Conservation (phyloP, 768 basidiomycete genomes). For the Cystobasidium ongulense region DNA sequence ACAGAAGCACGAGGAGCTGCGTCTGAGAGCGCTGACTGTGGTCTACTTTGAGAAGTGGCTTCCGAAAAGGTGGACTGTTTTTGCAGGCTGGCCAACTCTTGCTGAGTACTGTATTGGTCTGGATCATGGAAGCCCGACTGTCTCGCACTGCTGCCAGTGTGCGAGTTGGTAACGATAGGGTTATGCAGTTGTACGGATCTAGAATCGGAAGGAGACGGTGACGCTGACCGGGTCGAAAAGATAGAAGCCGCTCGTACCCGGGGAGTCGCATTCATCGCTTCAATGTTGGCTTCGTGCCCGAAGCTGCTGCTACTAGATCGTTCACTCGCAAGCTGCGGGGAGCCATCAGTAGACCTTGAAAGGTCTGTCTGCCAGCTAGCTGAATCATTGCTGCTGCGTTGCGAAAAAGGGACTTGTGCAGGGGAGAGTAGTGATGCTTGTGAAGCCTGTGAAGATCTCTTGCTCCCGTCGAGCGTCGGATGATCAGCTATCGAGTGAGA, state of each 20-base stretch:
- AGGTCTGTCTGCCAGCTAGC: background rate
- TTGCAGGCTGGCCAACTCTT: too few species aligned
- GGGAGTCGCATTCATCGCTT: constrained; percentile 13
- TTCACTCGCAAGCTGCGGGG: background rate
- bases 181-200: background rate
- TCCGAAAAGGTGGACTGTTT: background rate
- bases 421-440: background rate
- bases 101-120: too few species aligned
- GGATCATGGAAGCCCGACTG: background rate
- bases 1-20: background rate
- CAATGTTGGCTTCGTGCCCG: constrained; percentile 4
- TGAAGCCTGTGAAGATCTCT: background rate
- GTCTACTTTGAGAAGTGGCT: background rate
- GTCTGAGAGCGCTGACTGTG: background rate
- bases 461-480: background rate
- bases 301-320: constrained; percentile 7
- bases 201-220: background rate
- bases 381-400: background rate
- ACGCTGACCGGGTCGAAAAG: background rate
- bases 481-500: background rate
- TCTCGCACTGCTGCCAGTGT: background rate
- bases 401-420: background rate
- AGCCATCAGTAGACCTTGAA: background rate
- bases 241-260: background rate
- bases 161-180: background rate